Conservation (phyloP, 306 rosid genomes). For the Neltuma alba region DNA sequence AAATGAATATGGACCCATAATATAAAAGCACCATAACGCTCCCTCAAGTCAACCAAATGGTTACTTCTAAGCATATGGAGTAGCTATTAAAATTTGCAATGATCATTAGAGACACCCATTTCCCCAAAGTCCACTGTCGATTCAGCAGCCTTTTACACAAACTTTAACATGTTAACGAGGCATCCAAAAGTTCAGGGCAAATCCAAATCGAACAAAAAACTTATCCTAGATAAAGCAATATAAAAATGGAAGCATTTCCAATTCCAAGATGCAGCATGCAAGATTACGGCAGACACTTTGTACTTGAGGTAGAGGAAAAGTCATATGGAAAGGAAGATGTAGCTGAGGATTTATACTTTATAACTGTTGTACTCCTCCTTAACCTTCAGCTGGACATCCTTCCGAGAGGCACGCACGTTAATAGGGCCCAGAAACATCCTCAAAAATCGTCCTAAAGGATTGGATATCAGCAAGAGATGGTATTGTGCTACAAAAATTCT, state of each 20-base stretch:
- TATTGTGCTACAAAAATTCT: not conserved
- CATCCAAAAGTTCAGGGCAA: not conserved
- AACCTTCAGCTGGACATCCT: conserved; percentile 91
- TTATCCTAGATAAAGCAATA: not conserved
- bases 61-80: not conserved
- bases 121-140: not conserved
- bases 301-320: not conserved
- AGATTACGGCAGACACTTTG: not conserved
- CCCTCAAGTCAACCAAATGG: not conserved
- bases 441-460: conserved; percentile 67
- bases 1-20: not conserved
- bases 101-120: not conserved
- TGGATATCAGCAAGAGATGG: not conserved
- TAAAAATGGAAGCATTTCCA: not conserved
- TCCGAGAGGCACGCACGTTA: conserved; percentile 83
- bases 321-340: not conserved
- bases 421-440: conserved; percentile 97
- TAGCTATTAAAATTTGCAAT: not conserved
- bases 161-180: not conserved
- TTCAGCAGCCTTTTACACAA: not conserved
- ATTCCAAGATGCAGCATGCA: not conserved
- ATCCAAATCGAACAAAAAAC: not conserved
- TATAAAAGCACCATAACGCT: not conserved
- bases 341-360: conserved; percentile 53
- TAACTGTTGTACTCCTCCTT: conserved; percentile 97